Evolutionary conservation across 176 grass and related monocot species (phyloP).

Genomic region (Chrysopogon serrulatus): DNA sequence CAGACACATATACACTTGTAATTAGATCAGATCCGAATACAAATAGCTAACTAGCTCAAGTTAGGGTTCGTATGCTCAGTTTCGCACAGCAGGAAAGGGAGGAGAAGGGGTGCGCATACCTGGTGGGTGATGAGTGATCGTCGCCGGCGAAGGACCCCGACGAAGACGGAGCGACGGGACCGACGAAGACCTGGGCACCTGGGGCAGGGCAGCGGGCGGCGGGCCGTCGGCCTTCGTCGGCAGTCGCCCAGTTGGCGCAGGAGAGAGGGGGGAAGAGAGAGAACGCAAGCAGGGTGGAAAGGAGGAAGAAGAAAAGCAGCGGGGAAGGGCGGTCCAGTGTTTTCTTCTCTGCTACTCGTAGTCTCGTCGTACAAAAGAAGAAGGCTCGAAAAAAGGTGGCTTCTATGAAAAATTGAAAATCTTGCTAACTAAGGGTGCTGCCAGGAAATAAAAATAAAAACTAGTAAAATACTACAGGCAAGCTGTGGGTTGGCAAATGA

Average conservation of each 20-base stretch:
- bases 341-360: not conserved
- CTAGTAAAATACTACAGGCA: slow-evolving; percentile 13
- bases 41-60: not conserved
- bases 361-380: not conserved
- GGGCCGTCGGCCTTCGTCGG: not conserved
- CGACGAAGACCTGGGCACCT: not conserved
- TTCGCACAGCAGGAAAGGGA: not conserved
- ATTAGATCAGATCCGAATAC: not conserved
- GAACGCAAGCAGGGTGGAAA: not conserved
- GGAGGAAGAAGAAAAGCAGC: not conserved
- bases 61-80: not conserved
- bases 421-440: not conserved
- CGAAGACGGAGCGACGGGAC: not conserved
- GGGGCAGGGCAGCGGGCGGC: not conserved
- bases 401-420: not conserved
- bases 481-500: slow-evolving; percentile 28
- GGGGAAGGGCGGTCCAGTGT: not conserved
- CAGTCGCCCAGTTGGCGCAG: not conserved
- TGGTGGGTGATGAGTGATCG: not conserved
- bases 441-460: not conserved
- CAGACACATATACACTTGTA: not conserved
- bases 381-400: not conserved
- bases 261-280: not conserved
- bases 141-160: not conserved
- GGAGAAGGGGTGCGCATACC: not conserved